A percentile compares a stretch with the other conserved stretches of the same genome.
Evolutionary conservation across 768 basidiomycete genomes (phyloP).

Genomic region (Gymnopilus junonius): DNA sequence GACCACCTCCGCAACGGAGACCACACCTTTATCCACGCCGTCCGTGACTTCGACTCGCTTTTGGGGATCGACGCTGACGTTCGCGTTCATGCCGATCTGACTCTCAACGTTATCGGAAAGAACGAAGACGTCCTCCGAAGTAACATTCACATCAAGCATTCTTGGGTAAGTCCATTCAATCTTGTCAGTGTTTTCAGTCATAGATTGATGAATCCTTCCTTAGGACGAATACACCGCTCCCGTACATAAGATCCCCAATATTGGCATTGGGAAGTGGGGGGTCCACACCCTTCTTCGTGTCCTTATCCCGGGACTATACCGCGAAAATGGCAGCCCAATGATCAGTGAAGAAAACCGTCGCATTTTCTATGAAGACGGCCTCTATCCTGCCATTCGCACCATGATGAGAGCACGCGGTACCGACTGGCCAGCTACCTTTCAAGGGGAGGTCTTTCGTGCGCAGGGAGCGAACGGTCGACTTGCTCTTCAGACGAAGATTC

Average conservation of each 20-base stretch:
- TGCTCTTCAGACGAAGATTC: conserved; percentile 20
- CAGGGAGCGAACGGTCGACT: conserved; percentile 17
- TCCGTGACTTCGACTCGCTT: conserved; percentile 27
- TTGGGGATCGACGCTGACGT: conserved; percentile 23
- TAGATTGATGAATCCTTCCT: neutral
- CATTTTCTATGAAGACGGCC: conserved; percentile 26
- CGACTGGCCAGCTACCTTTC: conserved; percentile 30
- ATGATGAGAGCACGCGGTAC: conserved; percentile 3
- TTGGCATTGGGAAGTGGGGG: conserved; percentile 27
- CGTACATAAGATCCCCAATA: conserved; percentile 32
- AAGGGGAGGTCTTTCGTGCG: conserved; percentile 26
- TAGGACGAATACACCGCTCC: conserved; percentile 11
- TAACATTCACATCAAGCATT: conserved; percentile 22
- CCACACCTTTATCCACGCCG: neutral
- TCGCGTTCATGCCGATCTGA: neutral
- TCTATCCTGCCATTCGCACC: conserved; percentile 25
- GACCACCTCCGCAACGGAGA: neutral
- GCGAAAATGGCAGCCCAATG: neutral
- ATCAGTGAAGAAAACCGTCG: conserved; percentile 13
- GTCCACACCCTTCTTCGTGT: conserved; percentile 22
- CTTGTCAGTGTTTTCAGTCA: neutral
- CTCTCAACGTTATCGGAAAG: conserved; percentile 17
- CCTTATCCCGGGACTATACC: conserved; percentile 30
- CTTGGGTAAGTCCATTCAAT: conserved; percentile 6
- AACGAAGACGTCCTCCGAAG: conserved; percentile 17